A percentile compares a stretch with the other conserved stretches of the same genome.
These are phyloP conservation scores for Coemansia sp. DNA, from an alignment of 371 early-diverging fungal species.

Conservation along the genomic window DNA sequence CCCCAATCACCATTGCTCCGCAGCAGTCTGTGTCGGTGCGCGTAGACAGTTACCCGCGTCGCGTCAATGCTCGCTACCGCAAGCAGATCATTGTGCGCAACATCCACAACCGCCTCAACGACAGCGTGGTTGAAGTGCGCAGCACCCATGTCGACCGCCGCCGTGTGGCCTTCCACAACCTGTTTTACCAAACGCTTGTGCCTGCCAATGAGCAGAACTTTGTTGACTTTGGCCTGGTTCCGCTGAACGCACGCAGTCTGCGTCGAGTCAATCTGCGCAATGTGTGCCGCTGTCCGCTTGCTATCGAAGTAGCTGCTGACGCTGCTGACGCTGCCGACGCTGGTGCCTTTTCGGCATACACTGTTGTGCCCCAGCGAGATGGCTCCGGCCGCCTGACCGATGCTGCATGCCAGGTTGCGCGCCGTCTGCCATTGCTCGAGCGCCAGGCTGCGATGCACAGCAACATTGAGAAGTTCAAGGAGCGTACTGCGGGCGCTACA, in stretches of 20 bases:
- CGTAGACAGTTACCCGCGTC: conserved; percentile 95
- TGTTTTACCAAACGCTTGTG: conserved; percentile 89
- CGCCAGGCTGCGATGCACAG: conserved; percentile 51
- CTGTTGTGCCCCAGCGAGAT: conserved; percentile 6
- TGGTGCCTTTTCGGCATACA: conserved; percentile 21
- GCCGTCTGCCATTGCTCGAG: conserved; percentile 38
- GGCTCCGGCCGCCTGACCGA: conserved; percentile 4
- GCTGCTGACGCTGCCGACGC: conserved; percentile 16
- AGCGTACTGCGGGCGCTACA: conserved; percentile 13
- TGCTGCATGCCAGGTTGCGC: conserved; percentile 31
- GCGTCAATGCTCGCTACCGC: conserved; percentile 94
- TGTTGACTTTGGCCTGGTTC: conserved; percentile 87
- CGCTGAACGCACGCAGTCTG: conserved; percentile 78
- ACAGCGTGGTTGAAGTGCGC: conserved; percentile 86
- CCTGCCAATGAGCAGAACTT: conserved; percentile 88
- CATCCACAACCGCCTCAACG: conserved; percentile 82
- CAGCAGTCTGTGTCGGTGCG: conserved; percentile 80
- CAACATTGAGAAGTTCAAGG: conserved; percentile 48
- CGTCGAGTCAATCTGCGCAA: conserved; percentile 86
- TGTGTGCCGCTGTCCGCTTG: conserved; percentile 57
- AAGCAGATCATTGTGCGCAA: conserved; percentile 95
- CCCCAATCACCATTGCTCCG: conserved; percentile 82
- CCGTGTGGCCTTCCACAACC: conserved; percentile 92
- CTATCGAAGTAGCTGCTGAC: conserved; percentile 32
- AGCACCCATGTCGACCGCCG: conserved; percentile 95